phyloP scores from a whole-genome alignment of 345 rosid genomes.

The Firmiana major region DNA sequence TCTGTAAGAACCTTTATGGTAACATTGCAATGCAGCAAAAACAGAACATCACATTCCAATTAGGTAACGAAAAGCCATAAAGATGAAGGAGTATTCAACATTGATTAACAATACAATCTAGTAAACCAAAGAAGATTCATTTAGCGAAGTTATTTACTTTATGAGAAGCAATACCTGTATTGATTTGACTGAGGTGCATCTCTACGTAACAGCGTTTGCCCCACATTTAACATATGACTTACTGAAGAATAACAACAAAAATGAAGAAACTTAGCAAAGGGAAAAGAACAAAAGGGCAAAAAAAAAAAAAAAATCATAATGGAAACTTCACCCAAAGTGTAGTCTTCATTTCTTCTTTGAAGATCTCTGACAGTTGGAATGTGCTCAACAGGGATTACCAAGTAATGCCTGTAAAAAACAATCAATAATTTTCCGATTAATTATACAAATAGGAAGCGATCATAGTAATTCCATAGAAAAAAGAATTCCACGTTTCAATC shows the following conservation, averaged over 20 bases:
- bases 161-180: slow-evolving; percentile 43
- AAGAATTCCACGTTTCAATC: not conserved
- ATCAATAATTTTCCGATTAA: not conserved
- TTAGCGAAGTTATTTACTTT: not conserved
- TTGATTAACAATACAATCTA: not conserved
- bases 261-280: not conserved
- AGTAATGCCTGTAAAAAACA: slow-evolving; percentile 62
- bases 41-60: not conserved
- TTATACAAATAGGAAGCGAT: not conserved
- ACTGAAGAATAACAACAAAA: slow-evolving; percentile 36
- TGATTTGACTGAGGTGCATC: slow-evolving; percentile 58
- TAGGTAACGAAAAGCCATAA: not conserved
- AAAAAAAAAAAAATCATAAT: not conserved
- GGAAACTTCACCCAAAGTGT: slow-evolving; percentile 46
- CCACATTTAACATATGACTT: slow-evolving; percentile 74
- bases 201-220: slow-evolving; percentile 49
- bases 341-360: slow-evolving; percentile 62
- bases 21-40: not conserved
- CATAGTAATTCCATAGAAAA: not conserved
- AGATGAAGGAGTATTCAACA: not conserved
- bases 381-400: slow-evolving; percentile 76
- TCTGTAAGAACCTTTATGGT: not conserved
- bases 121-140: not conserved
- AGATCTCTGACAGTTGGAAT: slow-evolving; percentile 72
- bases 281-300: not conserved